Evolutionary conservation across 2,329 filamentous ascomycete genomes (phyloP), one percentile per base, ranked within the genome.

Genomic region (Epichloe aotearoae): DNA sequence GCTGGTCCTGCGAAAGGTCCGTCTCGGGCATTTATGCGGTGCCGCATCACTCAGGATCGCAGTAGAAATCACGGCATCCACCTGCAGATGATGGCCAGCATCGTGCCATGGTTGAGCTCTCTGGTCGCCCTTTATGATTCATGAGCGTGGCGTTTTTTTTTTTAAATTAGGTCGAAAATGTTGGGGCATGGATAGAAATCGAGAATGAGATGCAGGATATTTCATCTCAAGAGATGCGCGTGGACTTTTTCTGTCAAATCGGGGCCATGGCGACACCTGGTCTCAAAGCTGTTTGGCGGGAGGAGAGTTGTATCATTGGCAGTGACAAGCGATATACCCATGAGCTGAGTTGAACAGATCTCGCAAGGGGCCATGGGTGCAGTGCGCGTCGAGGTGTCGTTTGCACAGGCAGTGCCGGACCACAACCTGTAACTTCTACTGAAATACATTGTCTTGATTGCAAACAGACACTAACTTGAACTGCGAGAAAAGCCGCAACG

Each of bases 91-190:
- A 14, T 12, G 34, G 11, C n/a, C 47, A 46, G 26, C 14, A 10
- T 19, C n/a, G 20, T 17, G 20, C 34, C 26, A 30, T 30, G 37
- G 23, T 20, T 34, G 19, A 38, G 46, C 26, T 41, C 26, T 15
- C 17, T 50, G 53, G 46, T 55, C 57, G 58, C 57, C 53, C 44
- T 57, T 60, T 57, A 56, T 61, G 51, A 58, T 64, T 60, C 59
- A 65, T 64, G 57, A 67, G 65, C 65, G 65, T 51, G 65, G 65
- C 64, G 65, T 67, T 26, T 26, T 26, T 66, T 61, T 60, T 66
- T 60, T 51, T 58, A 61, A 56, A 59, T 52, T 55, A 59, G 56
- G 54, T 46, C 57, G 53, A 56, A 59, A 54, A 54, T 54, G 54
- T 23, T 14, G 62, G 59, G 59, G 58, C 61, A 54, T 61, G 60